These are phyloP conservation scores for Shiraia sp. DNA, from an alignment of 2,329 filamentous ascomycete genomes.

Conservation along the genomic window DNA sequence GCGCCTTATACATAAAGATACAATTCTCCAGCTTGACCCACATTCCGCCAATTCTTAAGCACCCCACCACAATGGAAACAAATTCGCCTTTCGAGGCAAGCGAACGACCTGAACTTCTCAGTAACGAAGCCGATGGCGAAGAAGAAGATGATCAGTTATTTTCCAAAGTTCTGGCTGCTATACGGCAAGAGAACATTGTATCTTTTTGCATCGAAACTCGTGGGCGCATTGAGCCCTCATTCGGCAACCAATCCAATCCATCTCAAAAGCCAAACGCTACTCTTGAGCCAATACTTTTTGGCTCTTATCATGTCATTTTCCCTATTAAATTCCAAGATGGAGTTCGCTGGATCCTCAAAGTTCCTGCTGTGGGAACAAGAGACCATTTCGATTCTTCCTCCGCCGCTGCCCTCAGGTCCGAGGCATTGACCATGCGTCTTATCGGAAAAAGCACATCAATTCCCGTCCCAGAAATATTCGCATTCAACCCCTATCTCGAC, in stretches of 20 bases:
- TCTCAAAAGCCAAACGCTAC: not conserved
- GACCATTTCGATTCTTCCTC: slow-evolving; percentile 1
- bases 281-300: not conserved
- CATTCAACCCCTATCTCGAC: slow-evolving; percentile 12
- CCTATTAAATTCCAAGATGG: not conserved
- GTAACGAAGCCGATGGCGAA: not conserved
- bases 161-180: not conserved
- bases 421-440: slow-evolving; percentile 4
- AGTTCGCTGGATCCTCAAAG: slow-evolving; percentile 1
- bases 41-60: not conserved
- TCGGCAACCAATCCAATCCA: not conserved
- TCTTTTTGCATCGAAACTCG: not conserved
- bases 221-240: not conserved
- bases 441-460: slow-evolving; percentile 4
- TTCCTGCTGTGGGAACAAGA: slow-evolving; percentile 5
- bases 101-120: not conserved
- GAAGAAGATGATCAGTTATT: not conserved
- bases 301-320: slow-evolving; percentile 1
- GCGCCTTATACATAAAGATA: not conserved
- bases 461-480: slow-evolving; percentile 12
- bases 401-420: slow-evolving; percentile 1
- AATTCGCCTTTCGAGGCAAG: not conserved
- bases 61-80: not conserved
- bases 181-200: not conserved
- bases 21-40: not conserved